These are phyloP conservation scores for Yamagishiella unicocca DNA, from an alignment of 139 green algal genomes.

Conservation along the genomic window DNA sequence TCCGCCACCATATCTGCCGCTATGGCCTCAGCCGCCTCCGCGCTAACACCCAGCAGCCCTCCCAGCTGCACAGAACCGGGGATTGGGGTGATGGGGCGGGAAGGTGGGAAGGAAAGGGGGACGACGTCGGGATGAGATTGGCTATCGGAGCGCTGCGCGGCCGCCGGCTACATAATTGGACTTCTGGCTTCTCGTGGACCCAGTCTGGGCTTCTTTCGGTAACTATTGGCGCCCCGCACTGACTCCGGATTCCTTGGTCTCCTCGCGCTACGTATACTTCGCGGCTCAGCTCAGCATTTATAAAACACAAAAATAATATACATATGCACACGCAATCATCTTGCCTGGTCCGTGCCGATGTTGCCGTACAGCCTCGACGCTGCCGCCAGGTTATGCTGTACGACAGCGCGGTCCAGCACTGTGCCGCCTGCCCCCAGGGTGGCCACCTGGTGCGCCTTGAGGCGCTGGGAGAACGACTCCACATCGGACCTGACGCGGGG, in stretches of 20 bases:
- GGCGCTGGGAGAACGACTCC: slow-evolving; percentile 81
- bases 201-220: no score
- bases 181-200: no score
- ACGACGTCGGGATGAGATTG: no score
- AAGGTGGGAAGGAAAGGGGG: not conserved
- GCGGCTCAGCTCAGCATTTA: no score
- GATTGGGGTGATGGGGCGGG: not conserved
- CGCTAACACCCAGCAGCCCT: slow-evolving; percentile 82
- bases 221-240: no score
- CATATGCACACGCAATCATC: no score
- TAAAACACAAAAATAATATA: no score
- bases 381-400: slow-evolving; percentile 41
- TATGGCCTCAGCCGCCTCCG: slow-evolving; percentile 84
- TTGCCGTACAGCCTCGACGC: slow-evolving; percentile 95
- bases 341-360: slow-evolving; percentile 75
- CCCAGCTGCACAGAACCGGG: slow-evolving; percentile 81
- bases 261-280: no score
- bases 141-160: no score
- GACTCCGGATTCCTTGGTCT: no score
- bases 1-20: slow-evolving; percentile 91
- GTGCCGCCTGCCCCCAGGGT: slow-evolving; percentile 84
- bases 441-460: slow-evolving; percentile 85
- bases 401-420: slow-evolving; percentile 78
- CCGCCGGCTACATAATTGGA: no score
- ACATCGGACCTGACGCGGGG: slow-evolving; percentile 77